A percentile compares a stretch with the other conserved stretches of the same genome.
phyloP scores from a whole-genome alignment of 352 stramenopile genomes.

The Blastocystis sp. region DNA sequence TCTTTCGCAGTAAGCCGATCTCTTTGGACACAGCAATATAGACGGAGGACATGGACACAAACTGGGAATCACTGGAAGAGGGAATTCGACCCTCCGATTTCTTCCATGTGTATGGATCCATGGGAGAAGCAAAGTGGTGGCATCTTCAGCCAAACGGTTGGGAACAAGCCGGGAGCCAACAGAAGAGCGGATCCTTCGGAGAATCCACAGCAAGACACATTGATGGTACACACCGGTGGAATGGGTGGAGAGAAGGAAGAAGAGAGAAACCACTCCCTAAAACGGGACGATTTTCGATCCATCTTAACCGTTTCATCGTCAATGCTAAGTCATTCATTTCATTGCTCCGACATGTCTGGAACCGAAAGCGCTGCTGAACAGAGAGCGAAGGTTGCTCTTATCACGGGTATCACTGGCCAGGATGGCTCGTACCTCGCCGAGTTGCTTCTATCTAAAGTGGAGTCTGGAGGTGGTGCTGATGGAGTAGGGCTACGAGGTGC shows the following conservation, averaged over 20 bases:
- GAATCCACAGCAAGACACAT: no score
- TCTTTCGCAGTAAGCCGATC: not conserved
- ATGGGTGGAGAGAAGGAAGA: not conserved
- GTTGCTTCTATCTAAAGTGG: constrained; percentile 86
- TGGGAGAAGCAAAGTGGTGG: no score
- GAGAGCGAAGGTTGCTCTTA: constrained; percentile 79
- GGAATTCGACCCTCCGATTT: no score
- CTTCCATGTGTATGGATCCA: no score
- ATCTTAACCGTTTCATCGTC: not conserved
- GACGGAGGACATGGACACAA: no score
- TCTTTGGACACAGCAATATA: no score
- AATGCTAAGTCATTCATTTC: not conserved
- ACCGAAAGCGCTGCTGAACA: constrained; percentile 4
- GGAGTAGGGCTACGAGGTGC: constrained; percentile 83
- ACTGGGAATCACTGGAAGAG: no score
- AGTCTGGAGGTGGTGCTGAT: not conserved
- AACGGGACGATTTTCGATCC: no score
- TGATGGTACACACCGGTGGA: no score
- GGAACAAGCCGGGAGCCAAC: no score
- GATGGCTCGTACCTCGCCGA: constrained; percentile 96
- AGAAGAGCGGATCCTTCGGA: no score
- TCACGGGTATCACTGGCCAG: constrained; percentile 97
- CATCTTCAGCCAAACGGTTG: no score
- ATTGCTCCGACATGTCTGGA: not conserved
- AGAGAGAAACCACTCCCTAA: not conserved